phyloP scores from a whole-genome alignment of 2,329 filamentous ascomycete species.

The Penicillium sp. region DNA sequence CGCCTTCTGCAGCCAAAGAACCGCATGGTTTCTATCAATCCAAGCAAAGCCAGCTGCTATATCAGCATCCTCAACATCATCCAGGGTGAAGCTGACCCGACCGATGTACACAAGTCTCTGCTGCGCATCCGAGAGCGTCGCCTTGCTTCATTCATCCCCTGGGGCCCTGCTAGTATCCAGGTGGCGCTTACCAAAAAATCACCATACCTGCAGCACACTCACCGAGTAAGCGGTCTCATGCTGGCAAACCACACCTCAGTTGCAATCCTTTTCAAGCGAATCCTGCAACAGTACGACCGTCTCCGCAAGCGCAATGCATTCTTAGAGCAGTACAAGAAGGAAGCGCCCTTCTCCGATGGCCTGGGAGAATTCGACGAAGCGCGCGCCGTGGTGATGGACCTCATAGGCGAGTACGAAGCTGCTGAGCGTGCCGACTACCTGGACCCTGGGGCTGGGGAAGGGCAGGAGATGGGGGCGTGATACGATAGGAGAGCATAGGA shows the following conservation, averaged over 20 bases:
- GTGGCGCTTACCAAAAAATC: slow-evolving; percentile 95
- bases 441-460: slow-evolving; percentile 60
- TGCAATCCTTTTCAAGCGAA: slow-evolving; percentile 90
- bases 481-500: not conserved
- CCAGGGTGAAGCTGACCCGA: slow-evolving; percentile 95
- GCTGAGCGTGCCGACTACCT: slow-evolving; percentile 88
- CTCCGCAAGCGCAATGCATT: slow-evolving; percentile 97
- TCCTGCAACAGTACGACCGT: slow-evolving; percentile 84
- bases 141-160: slow-evolving; percentile 94
- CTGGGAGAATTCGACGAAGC: slow-evolving; percentile 94
- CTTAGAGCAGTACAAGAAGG: slow-evolving; percentile 92
- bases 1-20: slow-evolving; percentile 95
- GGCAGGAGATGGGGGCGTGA: slow-evolving; percentile 31
- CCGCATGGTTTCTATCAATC: slow-evolving; percentile 94
- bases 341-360: slow-evolving; percentile 85
- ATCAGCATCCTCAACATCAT: slow-evolving; percentile 99
- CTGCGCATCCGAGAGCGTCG: slow-evolving; percentile 91
- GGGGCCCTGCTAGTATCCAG: slow-evolving; percentile 96
- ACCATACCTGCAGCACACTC: slow-evolving; percentile 88
- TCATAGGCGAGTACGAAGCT: slow-evolving; percentile 93
- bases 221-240: slow-evolving; percentile 95
- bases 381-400: slow-evolving; percentile 79
- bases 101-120: slow-evolving; percentile 95
- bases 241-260: slow-evolving; percentile 97
- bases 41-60: slow-evolving; percentile 96